Base-by-base conservation (phyloP, 768 basidiomycete species). In the Lactarius sanguifluus region DNA sequence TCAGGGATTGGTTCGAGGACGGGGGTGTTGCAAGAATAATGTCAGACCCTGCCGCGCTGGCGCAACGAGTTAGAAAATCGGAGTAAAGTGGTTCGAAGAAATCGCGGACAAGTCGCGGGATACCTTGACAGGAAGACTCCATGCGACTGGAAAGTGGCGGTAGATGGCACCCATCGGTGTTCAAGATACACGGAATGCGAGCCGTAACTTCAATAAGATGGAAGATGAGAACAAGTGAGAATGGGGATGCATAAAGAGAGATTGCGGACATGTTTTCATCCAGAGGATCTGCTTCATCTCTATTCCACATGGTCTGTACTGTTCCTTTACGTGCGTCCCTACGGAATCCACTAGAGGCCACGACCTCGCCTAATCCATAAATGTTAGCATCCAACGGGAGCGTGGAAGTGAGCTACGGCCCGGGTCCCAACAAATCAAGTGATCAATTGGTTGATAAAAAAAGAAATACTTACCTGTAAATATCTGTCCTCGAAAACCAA, bases 401-500 rank as follows among this genome's bases (percentile, higher is more conserved):
- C 0, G 87, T 82, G 4, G 89, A 89, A 1, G 89, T 78, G 23
- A 93, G 69, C 86, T 87, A 66, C 1, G 52, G 16, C 6, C 41
- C 41, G 41, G 41, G 41, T 16, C 41, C 15, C 16, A 50, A 52
- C 9, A 34, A 45, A 47, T 59, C 20, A 58, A 36, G 34, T 13
- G 30, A 18, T 40, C n/a, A 40, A 58, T 13, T 58, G 20, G 45
- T 5, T 43, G 6, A 18, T 8, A 23, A 16, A 40, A 13, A 18
- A 41, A 28, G 32, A n/a, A 34, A 23, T 13, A 36, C 50, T 66
- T 64, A 85, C 85, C 81, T 92, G 89, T 25, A 93, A 80, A 73
- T 91, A 92, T 71, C 88, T 88, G 68, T 92, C 85, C 70, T 92
- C 90, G 71, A 92, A 92, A 15, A 93, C 83, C 13, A 93, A 78